Evolutionary conservation across 768 basidiomycete species (phyloP).

Genomic region (Macrolepiota fuliginosa): DNA sequence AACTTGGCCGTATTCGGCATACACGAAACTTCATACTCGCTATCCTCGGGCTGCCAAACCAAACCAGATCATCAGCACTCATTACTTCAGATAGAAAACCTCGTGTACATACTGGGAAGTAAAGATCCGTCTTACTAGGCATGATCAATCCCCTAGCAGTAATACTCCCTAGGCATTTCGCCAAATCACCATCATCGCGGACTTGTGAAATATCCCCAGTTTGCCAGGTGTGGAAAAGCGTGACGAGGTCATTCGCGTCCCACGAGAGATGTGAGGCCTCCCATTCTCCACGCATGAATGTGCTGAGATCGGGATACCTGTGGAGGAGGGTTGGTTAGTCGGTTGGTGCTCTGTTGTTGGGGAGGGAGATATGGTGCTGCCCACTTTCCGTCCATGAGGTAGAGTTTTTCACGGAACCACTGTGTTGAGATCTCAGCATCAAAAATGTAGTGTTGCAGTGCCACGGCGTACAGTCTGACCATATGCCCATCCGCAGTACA

Average conservation of each 20-base stretch:
- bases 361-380: slow-evolving; percentile 15
- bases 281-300: slow-evolving; percentile 53
- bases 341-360: neutral
- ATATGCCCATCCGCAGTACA: slow-evolving; percentile 59
- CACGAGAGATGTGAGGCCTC: slow-evolving; percentile 43
- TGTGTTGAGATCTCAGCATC: slow-evolving; percentile 16
- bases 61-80: neutral
- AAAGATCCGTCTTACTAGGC: slow-evolving; percentile 59
- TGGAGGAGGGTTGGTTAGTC: neutral
- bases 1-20: slow-evolving; percentile 40
- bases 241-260: slow-evolving; percentile 57
- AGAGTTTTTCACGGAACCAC: slow-evolving; percentile 53
- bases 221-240: slow-evolving; percentile 49
- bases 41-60: slow-evolving; percentile 47
- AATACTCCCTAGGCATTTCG: slow-evolving; percentile 37
- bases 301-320: slow-evolving; percentile 45
- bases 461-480: slow-evolving; percentile 42
- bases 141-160: slow-evolving; percentile 54
- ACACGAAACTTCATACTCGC: slow-evolving; percentile 41
- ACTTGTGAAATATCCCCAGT: slow-evolving; percentile 45
- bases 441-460: neutral
- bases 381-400: slow-evolving; percentile 40
- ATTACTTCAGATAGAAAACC: neutral
- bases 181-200: slow-evolving; percentile 40
- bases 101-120: slow-evolving; percentile 42